Evolutionary conservation across 768 basidiomycete species (phyloP).

Genomic region (Mycena haematopus): DNA sequence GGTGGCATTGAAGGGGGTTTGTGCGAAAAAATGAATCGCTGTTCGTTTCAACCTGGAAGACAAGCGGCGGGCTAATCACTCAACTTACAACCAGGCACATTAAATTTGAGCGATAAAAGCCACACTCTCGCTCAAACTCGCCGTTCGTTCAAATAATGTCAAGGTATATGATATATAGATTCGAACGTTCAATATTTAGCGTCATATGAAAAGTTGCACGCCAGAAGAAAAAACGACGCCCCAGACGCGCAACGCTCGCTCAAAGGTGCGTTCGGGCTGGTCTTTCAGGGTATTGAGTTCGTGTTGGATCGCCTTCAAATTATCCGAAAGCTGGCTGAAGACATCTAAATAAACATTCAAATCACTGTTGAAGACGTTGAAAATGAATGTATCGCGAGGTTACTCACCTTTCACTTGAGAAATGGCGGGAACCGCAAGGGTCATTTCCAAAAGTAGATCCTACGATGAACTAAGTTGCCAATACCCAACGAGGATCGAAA

Average conservation of each 20-base stretch:
- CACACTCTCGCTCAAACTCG: too few species aligned
- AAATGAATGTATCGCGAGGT: neutral
- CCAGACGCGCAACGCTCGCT: neutral
- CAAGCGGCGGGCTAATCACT: too few species aligned
- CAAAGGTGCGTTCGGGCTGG: slow-evolving; percentile 1
- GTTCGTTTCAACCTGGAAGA: neutral
- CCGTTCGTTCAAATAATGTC: neutral
- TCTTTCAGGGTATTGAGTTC: slow-evolving; percentile 3
- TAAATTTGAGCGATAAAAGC: too few species aligned
- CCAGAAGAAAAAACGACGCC: neutral
- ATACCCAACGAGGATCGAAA: neutral
- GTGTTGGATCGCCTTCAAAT: slow-evolving; percentile 10
- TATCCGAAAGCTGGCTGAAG: neutral
- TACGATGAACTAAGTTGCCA: neutral
- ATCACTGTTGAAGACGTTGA: neutral
- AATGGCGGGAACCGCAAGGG: slow-evolving; percentile 8
- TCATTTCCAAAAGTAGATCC: slow-evolving; percentile 21
- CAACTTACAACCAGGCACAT: too few species aligned
- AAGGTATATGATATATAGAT: neutral
- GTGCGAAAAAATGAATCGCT: slow-evolving; percentile 1
- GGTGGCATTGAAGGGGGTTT: slow-evolving; percentile 5
- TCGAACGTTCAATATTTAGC: neutral
- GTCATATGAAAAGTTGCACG: slow-evolving; percentile 5
- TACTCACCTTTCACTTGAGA: slow-evolving; percentile 10
- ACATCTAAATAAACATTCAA: slow-evolving; percentile 1